Conservation (phyloP, 768 basidiomycete genomes). For the Imleria badia region DNA sequence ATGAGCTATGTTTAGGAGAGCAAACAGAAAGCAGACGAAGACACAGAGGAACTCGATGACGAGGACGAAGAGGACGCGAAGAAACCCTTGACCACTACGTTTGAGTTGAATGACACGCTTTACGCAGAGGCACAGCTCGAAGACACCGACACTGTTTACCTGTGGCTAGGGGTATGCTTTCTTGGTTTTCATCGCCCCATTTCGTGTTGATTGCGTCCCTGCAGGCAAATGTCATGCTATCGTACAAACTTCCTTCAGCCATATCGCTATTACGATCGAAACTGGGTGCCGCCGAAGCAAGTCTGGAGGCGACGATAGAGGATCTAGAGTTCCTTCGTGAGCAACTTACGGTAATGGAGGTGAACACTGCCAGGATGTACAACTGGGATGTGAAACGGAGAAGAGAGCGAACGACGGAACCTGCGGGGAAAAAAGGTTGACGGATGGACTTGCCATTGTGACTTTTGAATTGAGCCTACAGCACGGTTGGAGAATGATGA, state of each 20-base stretch:
- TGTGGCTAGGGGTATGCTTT: conserved; percentile 90
- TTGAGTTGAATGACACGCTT: conserved; percentile 94
- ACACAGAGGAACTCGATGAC: conserved; percentile 50
- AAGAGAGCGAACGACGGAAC: conserved; percentile 49
- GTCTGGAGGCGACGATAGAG: conserved; percentile 68
- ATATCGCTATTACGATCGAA: conserved; percentile 73
- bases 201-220: not conserved
- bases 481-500: too few species aligned
- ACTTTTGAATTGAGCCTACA: too few species aligned
- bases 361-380: conserved; percentile 92
- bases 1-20: conserved; percentile 48
- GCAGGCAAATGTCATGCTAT: conserved; percentile 97
- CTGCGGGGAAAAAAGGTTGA: conserved; percentile 13
- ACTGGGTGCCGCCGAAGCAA: conserved; percentile 65
- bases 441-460: not conserved
- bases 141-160: conserved; percentile 83
- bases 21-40: conserved; percentile 41
- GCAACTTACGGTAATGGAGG: conserved; percentile 95
- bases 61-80: conserved; percentile 42
- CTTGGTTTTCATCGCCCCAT: not conserved
- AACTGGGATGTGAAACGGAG: conserved; percentile 93
- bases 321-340: conserved; percentile 93
- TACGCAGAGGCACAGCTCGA: conserved; percentile 89
- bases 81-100: conserved; percentile 76
- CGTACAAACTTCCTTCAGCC: conserved; percentile 83